Evolutionary conservation across 352 stramenopile genomes (phyloP), one percentile per base, ranked within the genome.

Genomic region (Phytophthora quininea): DNA sequence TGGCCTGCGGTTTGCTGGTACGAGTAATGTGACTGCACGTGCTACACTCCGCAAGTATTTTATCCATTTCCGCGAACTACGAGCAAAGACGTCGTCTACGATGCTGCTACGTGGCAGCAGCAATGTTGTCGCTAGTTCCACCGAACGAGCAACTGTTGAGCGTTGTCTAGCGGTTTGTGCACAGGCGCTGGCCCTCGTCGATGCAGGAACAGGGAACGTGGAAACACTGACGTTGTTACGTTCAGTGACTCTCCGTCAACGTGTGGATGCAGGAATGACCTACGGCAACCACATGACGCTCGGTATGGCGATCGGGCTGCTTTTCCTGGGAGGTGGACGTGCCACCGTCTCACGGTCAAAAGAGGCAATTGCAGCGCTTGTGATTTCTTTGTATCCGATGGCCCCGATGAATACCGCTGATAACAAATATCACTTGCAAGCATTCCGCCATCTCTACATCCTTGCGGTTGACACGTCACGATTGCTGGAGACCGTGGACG

Each of bases 261-360:
- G 83, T n/a, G 80, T 90, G 3, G 86, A 96, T 43, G 59, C 72
- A 3, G 84, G 92, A 51, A 88, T 98, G 37, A 96, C 87, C 10
- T 99, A 99, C 60, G 98, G 98, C 7, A 97, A 94, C 37, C 97
- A 99, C 77, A 98, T 99, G 94, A 85, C 90, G 12, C 84, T 98
- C 48, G 95, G 86, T 43, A 93, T 96, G 76, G 91, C 97, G 27
- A 98, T 99, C 31, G 97, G 97, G 0, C 75, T 99, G 53, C 79
- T 99, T 6, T 99, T 99, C 61, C 64, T 99, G 4, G 97, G 97
- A 30, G 96, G 96, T 38, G 98, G 98, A 0, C 94, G 92, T 54
- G 90, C 85, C 14, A 99, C 97, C 0, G 73, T 99, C n/a, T 87
- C 82, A n/a, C 76, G 84, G 15, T 90, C 85, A 0, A 89, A 86